Conservation (phyloP, 2,329 filamentous ascomycete species). For the Ophiostoma sp. region DNA sequence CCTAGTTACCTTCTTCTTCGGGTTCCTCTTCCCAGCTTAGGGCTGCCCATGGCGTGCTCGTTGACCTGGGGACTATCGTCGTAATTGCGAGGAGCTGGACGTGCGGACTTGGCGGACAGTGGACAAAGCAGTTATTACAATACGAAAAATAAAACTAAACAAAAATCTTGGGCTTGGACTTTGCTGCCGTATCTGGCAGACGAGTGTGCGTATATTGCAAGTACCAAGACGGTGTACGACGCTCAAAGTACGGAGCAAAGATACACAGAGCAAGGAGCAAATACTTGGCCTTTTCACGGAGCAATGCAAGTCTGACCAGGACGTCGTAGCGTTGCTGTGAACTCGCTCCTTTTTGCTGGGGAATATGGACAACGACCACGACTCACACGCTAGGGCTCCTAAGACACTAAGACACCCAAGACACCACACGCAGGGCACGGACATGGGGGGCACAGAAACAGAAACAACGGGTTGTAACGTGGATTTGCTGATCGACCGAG, state of each 20-base stretch:
- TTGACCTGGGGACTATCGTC: not conserved
- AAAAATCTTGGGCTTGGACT: not conserved
- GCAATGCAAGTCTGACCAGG: not conserved
- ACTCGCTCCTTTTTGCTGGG: not conserved
- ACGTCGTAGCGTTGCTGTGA: not conserved
- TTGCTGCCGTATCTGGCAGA: not conserved
- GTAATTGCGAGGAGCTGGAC: not conserved
- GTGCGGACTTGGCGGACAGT: not conserved
- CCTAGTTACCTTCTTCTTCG: not conserved
- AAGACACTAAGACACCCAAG: slow-evolving; percentile 1
- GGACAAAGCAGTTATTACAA: not conserved
- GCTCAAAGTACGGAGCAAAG: not conserved
- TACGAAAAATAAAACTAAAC: not conserved
- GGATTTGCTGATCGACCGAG: slow-evolving; percentile 17
- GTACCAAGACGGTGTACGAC: not conserved
- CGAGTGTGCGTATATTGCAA: not conserved
- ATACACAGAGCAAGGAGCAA: not conserved
- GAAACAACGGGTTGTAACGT: slow-evolving; percentile 19
- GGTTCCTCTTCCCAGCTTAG: not conserved
- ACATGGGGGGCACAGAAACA: slow-evolving; percentile 17
- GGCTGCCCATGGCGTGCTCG: not conserved
- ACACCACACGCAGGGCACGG: slow-evolving; percentile 14
- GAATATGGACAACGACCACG: not conserved
- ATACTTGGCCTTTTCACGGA: not conserved
- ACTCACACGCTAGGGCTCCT: slow-evolving; percentile 7